Evolutionary conservation across 192 early-diverging fungal species (phyloP).

Genomic region (Podila horticola): DNA sequence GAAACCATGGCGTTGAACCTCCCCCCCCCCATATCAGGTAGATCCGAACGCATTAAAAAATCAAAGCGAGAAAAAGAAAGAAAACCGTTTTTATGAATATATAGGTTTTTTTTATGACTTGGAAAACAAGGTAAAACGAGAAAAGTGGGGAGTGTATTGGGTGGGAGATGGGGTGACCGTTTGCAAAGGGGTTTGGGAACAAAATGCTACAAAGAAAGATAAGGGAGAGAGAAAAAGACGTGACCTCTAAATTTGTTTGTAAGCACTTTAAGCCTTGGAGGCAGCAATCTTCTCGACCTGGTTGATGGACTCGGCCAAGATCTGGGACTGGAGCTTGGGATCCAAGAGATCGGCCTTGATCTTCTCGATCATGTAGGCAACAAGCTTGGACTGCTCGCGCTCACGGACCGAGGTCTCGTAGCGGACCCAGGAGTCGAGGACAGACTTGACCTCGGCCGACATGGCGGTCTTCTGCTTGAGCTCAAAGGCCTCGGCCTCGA

Average conservation of each 20-base stretch:
- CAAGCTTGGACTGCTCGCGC: conserved; percentile 90
- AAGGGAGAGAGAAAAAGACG: not conserved
- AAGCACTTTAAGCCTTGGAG: conserved; percentile 42
- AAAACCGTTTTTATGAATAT: no score
- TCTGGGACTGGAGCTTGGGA: conserved; percentile 67
- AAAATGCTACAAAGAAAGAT: not conserved
- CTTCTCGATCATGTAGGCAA: conserved; percentile 85
- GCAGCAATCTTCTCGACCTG: conserved; percentile 54
- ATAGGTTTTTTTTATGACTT: not conserved
- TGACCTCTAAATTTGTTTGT: not conserved
- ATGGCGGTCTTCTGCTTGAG: conserved; percentile 91
- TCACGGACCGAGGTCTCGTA: conserved; percentile 95
- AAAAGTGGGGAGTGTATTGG: conserved; percentile 2
- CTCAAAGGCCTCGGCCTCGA: conserved; percentile 95
- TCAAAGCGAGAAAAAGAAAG: not conserved
- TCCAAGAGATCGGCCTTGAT: conserved; percentile 75
- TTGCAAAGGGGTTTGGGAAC: no score
- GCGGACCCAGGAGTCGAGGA: conserved; percentile 97
- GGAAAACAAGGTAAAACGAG: not conserved
- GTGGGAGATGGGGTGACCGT: not conserved
- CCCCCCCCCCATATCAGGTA: no score
- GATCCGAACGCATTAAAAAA: not conserved
- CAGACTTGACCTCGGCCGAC: conserved; percentile 83
- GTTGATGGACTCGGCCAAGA: conserved; percentile 52
- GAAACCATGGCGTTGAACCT: no score